These are phyloP conservation scores for Syzygium syzygioides DNA, from an alignment of 441 rosid species.

Conservation along the genomic window DNA sequence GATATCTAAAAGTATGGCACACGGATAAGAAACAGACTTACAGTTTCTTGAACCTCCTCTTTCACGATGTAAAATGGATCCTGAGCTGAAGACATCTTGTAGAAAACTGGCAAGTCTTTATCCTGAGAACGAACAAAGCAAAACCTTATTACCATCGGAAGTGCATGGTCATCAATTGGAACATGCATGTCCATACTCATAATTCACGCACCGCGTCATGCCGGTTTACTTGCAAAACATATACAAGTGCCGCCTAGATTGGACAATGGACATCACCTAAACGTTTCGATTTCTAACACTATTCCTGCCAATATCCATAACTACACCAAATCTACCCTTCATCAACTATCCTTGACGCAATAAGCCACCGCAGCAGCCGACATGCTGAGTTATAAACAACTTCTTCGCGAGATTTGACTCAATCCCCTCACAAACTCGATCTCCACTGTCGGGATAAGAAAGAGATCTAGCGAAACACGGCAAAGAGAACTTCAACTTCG, in stretches of 20 bases:
- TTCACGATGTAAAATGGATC: constrained; percentile 96
- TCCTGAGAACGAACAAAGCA: neutral
- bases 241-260: neutral
- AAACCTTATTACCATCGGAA: neutral
- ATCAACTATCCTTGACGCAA: neutral
- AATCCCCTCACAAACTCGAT: neutral
- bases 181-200: neutral
- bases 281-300: neutral
- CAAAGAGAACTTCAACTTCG: neutral
- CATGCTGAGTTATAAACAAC: neutral
- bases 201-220: neutral
- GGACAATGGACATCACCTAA: neutral
- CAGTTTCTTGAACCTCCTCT: constrained; percentile 96
- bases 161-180: neutral
- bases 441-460: neutral
- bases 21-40: constrained; percentile 26
- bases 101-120: neutral
- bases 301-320: neutral
- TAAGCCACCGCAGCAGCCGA: neutral
- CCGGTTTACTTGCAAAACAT: neutral
- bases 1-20: neutral
- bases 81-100: constrained; percentile 82
- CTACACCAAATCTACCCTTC: neutral
- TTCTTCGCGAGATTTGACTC: neutral
- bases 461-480: neutral